A percentile compares a stretch with the other conserved stretches of the same genome.
Conservation (phyloP, 495 filamentous ascomycete species). For the Bathelium albidoporum region DNA sequence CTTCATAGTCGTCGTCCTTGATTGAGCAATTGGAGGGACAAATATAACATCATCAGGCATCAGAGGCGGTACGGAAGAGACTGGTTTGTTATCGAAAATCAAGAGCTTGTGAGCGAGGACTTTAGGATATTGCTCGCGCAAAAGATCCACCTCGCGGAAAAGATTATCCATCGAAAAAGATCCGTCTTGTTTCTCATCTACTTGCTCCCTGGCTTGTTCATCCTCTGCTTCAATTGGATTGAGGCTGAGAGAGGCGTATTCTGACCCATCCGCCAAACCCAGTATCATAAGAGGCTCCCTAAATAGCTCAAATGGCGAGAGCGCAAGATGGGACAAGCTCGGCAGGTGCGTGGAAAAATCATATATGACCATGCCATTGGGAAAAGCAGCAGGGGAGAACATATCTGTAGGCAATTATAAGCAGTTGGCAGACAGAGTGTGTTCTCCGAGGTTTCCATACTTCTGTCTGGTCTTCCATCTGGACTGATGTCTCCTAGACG, state of each 20-base stretch:
- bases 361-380: conserved; percentile 79
- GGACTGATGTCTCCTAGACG: conserved; percentile 85
- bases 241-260: conserved; percentile 13
- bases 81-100: conserved; percentile 56
- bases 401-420: conserved; percentile 49
- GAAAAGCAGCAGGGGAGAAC: conserved; percentile 91
- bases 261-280: conserved; percentile 54
- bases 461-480: conserved; percentile 76
- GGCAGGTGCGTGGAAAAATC: conserved; percentile 72
- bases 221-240: conserved; percentile 9
- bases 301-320: conserved; percentile 76
- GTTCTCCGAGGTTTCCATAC: conserved; percentile 37
- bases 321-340: conserved; percentile 42
- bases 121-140: conserved; percentile 57
- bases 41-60: conserved; percentile 39
- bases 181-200: conserved; percentile 45
- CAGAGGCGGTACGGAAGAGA: conserved; percentile 9
- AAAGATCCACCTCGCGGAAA: conserved; percentile 41
- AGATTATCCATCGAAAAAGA: conserved; percentile 25
- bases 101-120: conserved; percentile 68
- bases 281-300: conserved; percentile 71
- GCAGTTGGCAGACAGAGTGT: background rate
- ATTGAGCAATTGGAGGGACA: conserved; percentile 61
- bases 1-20: conserved; percentile 81
- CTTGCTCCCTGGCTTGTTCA: background rate